Conservation (phyloP, 2,329 filamentous ascomycete species). For the Verticillium alfalfae region DNA sequence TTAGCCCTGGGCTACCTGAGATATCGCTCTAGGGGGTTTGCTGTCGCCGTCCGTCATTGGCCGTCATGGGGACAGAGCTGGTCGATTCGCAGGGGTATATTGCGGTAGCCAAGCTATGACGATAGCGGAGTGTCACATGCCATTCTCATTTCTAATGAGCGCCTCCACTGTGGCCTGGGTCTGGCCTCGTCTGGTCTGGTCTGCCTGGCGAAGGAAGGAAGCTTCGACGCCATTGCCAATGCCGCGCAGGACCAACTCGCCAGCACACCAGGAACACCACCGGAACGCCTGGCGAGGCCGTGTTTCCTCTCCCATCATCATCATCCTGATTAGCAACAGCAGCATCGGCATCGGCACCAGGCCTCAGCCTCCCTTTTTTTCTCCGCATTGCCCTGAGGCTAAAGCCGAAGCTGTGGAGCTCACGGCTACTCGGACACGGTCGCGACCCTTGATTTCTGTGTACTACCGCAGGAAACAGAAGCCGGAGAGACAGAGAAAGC, state of each 20-base stretch:
- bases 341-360: too few relatives aligned
- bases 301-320: background rate
- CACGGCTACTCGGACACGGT: background rate
- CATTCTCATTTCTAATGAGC: background rate
- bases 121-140: slow-evolving; percentile 13
- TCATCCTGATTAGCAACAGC: background rate
- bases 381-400: background rate
- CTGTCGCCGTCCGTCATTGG: background rate
- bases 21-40: background rate
- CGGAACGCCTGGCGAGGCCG: background rate
- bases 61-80: background rate
- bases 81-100: background rate
- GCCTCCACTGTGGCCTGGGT: background rate
- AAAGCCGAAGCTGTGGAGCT: background rate
- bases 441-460: background rate
- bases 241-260: too few relatives aligned
- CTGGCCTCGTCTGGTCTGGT: too few relatives aligned
- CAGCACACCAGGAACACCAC: background rate
- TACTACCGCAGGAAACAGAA: background rate
- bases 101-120: background rate
- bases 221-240: too few relatives aligned
- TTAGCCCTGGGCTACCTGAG: background rate
- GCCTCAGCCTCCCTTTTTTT: background rate
- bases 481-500: background rate
- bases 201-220: too few relatives aligned